Conservation (phyloP, 129 eudicot species). For the Artemisia argyi region DNA sequence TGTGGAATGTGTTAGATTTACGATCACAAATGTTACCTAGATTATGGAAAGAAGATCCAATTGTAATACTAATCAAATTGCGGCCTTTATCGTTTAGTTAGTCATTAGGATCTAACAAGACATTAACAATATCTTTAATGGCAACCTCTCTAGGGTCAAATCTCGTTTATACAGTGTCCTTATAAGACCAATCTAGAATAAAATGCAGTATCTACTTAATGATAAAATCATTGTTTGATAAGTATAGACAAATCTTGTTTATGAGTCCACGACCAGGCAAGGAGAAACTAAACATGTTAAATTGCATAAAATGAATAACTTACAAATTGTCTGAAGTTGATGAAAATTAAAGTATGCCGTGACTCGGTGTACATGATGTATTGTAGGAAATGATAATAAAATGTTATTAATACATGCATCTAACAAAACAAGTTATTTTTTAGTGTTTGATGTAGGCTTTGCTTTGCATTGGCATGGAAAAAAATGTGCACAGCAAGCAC, state of each 20-base stretch:
- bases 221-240: no score
- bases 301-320: neutral
- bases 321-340: neutral
- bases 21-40: no score
- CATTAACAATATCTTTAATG: no score
- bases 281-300: neutral
- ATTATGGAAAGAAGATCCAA: no score
- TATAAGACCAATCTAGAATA: neutral
- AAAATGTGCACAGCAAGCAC: slow-evolving; percentile 27
- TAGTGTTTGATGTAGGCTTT: slow-evolving; percentile 30
- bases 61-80: no score
- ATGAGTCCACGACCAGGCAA: neutral
- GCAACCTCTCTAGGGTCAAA: no score
- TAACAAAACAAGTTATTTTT: neutral
- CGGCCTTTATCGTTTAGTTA: no score
- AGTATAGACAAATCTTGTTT: neutral
- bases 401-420: neutral
- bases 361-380: neutral
- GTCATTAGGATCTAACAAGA: no score
- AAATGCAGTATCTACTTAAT: neutral
- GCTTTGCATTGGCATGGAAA: slow-evolving; percentile 39
- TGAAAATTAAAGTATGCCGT: neutral
- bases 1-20: no score
- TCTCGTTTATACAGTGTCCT: neutral
- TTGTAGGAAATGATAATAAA: neutral